Percentiles rank a stretch among this genome's conserved stretches.
phyloP scores from a whole-genome alignment of 805 yeast species.

The Pichia nanzhaoensis region DNA sequence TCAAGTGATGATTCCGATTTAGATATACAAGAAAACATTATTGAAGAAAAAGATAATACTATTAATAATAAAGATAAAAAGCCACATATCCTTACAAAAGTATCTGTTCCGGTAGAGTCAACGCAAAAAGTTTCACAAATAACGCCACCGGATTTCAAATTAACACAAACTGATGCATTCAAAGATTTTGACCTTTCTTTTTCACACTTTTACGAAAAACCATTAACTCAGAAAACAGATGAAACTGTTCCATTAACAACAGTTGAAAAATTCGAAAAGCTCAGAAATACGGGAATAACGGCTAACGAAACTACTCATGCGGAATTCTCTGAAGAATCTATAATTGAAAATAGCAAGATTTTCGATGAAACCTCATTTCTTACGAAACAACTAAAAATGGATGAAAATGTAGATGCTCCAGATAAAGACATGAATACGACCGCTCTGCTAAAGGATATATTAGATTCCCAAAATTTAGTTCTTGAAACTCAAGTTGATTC shows the following conservation, averaged over 20 bases:
- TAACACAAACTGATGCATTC: constrained; percentile 13
- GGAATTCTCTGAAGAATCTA: constrained; percentile 1
- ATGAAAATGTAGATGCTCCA: background rate
- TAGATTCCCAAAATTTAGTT: constrained; percentile 26
- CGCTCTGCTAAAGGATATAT: constrained; percentile 15
- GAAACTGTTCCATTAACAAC: constrained; percentile 2
- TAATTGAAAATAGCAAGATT: background rate
- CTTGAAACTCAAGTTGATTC: constrained; percentile 28
- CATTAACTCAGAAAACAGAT: constrained; percentile 16
- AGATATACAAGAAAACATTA: constrained; percentile 15
- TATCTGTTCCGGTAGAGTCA: background rate
- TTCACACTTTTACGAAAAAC: constrained; percentile 21
- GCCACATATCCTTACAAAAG: too few relatives aligned
- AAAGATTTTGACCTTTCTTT: constrained; percentile 20
- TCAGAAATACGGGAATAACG: constrained; percentile 8
- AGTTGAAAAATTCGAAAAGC: constrained; percentile 16
- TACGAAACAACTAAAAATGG: constrained; percentile 1
- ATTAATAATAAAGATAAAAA: constrained; percentile 20
- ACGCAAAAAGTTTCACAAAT: background rate
- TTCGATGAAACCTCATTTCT: constrained; percentile 4
- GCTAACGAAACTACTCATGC: background rate
- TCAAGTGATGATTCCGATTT: constrained; percentile 18
- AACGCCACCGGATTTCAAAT: constrained; percentile 11
- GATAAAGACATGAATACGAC: background rate
- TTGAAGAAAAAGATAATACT: constrained; percentile 22